phyloP scores from a whole-genome alignment of 192 early-diverging fungal genomes.

The Rhizophlyctis rosea region DNA sequence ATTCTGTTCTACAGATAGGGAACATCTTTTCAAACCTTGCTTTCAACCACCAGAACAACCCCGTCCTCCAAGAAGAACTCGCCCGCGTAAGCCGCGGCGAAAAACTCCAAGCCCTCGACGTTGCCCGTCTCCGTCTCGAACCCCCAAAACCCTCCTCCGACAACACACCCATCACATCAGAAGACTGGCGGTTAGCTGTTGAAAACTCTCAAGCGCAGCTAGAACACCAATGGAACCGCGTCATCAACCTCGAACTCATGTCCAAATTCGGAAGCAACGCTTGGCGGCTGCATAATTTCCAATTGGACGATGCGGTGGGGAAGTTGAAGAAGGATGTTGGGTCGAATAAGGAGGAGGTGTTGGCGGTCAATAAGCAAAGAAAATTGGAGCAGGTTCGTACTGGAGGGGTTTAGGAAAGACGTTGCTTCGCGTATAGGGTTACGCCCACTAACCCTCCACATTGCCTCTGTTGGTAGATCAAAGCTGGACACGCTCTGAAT shows the following conservation, averaged over 20 bases:
- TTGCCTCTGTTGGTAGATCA: constrained; percentile 8
- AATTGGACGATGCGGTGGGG: constrained; percentile 32
- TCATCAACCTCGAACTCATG: constrained; percentile 50
- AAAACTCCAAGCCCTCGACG: constrained; percentile 29
- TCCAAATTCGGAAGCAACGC: constrained; percentile 42
- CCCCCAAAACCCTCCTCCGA: constrained; percentile 22
- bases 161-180: constrained; percentile 9
- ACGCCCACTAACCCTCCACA: not conserved
- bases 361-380: constrained; percentile 44
- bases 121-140: constrained; percentile 31
- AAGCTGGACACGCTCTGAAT: constrained; percentile 23
- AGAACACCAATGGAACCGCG: constrained; percentile 41
- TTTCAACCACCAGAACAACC: not conserved
- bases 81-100: constrained; percentile 5
- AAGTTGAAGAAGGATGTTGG: constrained; percentile 27
- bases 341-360: constrained; percentile 12
- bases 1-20: not conserved
- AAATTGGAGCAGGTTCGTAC: constrained; percentile 44
- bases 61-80: constrained; percentile 5
- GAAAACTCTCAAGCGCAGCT: constrained; percentile 49
- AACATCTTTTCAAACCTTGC: constrained; percentile 1
- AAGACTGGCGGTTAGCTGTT: constrained; percentile 28
- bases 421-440: not conserved
- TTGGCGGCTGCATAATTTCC: constrained; percentile 44
- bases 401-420: not conserved